Evolutionary conservation across 2,329 filamentous ascomycete genomes (phyloP), one percentile per base, ranked within the genome.

Genomic region (Anisogramma anomala): DNA sequence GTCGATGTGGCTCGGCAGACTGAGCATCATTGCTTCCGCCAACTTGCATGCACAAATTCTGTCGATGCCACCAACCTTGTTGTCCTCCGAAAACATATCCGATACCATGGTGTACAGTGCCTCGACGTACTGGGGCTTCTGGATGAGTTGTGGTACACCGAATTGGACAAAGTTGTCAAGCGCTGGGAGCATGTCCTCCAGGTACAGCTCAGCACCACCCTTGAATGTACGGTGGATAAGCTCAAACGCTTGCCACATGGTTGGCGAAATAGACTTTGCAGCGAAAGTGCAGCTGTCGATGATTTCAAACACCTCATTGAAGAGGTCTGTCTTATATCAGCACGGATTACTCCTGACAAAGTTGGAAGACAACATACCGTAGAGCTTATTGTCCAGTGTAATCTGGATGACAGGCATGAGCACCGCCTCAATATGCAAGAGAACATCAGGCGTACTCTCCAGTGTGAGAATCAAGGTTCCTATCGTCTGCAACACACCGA

Each of bases 281-380:
- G 91, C 86, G 59, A 96, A 98, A 6, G 91, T 98, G 70, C 91
- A 98, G 70, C 87, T 95, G 61, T 98, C 91, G 53, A 98, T 94
- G 53, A 98, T 98, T 64, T 98, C 91, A 52, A 98, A 98, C 4
- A 96, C 79, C 59, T 98, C 91, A 58, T 96, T 98, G 63, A 95
- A 98, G 17, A 98, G 68, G 61, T 98, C 82, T 82, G 47, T 1
- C 31, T 25, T 19, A 6, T 10, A 15, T 49, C 11, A 49, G 49
- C 27, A 22, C 11, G 4, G n/a, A 34, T 11, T n/a, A 23, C 7
- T 10, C 3, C 3, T 3, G 13, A 14, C 14, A 2, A 2, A 1
- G 15, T 15, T 3, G 5, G n/a, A 9, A 3, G 17, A 22, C 23
- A 18, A 54, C 67, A 52, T 68, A 82, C 78, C 85, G 57, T 94